Conservation (phyloP, 2,329 filamentous ascomycete species). For the Penicillium crustosum region DNA sequence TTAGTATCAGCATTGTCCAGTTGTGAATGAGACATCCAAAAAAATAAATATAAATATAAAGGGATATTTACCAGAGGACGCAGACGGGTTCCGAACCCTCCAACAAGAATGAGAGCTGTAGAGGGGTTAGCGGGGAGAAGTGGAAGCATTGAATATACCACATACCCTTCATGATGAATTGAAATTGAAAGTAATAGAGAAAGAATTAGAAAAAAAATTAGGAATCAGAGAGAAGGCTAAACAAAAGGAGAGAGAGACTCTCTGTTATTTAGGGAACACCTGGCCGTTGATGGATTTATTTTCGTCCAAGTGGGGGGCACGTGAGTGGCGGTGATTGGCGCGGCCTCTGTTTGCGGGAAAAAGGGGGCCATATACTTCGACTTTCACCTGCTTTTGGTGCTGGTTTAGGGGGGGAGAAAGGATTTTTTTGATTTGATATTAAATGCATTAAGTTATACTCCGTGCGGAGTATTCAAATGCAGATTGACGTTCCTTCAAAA, state of each 20-base stretch:
- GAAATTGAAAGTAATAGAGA: slow-evolving; percentile 2
- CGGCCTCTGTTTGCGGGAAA: slow-evolving; percentile 28
- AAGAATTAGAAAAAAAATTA: slow-evolving; percentile 5
- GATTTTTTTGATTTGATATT: not conserved
- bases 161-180: slow-evolving; percentile 48
- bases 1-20: slow-evolving; percentile 16
- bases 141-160: slow-evolving; percentile 10
- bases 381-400: not conserved
- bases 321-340: slow-evolving; percentile 27
- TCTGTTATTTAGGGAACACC: slow-evolving; percentile 31
- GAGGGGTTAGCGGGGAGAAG: slow-evolving; percentile 9
- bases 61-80: slow-evolving; percentile 76
- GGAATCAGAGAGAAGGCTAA: slow-evolving; percentile 8
- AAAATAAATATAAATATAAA: not conserved
- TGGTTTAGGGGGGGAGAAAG: not conserved
- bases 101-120: slow-evolving; percentile 94
- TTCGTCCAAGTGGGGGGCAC: slow-evolving; percentile 29
- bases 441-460: not conserved
- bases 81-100: slow-evolving; percentile 96
- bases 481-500: not conserved
- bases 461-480: no score
- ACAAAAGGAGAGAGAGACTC: slow-evolving; percentile 19
- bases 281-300: slow-evolving; percentile 32
- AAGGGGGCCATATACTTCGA: slow-evolving; percentile 19
- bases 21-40: not conserved